A percentile compares a stretch with the other conserved stretches of the same genome.
Evolutionary conservation across 2,329 filamentous ascomycete genomes (phyloP).

Genomic region (Neofusicoccum sp.): DNA sequence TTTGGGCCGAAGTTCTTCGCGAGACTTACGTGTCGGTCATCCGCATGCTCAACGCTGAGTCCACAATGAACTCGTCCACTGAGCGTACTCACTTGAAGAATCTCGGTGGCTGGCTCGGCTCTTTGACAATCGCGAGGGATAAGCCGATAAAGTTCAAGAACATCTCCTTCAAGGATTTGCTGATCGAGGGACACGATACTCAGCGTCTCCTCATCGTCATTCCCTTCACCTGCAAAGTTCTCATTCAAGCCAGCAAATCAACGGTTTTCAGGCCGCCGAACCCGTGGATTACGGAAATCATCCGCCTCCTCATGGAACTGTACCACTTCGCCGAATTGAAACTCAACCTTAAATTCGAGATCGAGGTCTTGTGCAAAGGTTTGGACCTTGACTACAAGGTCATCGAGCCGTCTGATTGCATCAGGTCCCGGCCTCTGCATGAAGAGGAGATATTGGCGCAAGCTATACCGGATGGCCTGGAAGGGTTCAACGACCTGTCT

Average conservation of each 20-base stretch:
- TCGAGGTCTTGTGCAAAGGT: slow-evolving; percentile 94
- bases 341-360: slow-evolving; percentile 96
- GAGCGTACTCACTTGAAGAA: slow-evolving; percentile 91
- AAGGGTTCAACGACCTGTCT: slow-evolving; percentile 79
- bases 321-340: slow-evolving; percentile 93
- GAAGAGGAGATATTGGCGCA: slow-evolving; percentile 56
- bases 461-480: slow-evolving; percentile 63
- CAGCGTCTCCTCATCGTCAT: slow-evolving; percentile 90
- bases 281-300: slow-evolving; percentile 96
- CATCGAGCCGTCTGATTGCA: slow-evolving; percentile 82
- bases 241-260: slow-evolving; percentile 79
- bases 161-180: slow-evolving; percentile 92
- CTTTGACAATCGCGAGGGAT: slow-evolving; percentile 86
- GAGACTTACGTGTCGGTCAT: slow-evolving; percentile 88
- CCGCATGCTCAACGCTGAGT: slow-evolving; percentile 85
- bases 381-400: slow-evolving; percentile 88
- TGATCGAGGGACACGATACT: slow-evolving; percentile 90
- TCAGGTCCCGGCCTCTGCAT: slow-evolving; percentile 71
- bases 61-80: slow-evolving; percentile 76
- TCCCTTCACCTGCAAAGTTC: slow-evolving; percentile 94
- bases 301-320: slow-evolving; percentile 84
- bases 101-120: slow-evolving; percentile 88
- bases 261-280: slow-evolving; percentile 92
- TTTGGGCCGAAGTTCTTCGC: slow-evolving; percentile 87
- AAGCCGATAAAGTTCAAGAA: slow-evolving; percentile 96